Base-by-base conservation (phyloP, 768 basidiomycete species). In the Phylloporus sp. region DNA sequence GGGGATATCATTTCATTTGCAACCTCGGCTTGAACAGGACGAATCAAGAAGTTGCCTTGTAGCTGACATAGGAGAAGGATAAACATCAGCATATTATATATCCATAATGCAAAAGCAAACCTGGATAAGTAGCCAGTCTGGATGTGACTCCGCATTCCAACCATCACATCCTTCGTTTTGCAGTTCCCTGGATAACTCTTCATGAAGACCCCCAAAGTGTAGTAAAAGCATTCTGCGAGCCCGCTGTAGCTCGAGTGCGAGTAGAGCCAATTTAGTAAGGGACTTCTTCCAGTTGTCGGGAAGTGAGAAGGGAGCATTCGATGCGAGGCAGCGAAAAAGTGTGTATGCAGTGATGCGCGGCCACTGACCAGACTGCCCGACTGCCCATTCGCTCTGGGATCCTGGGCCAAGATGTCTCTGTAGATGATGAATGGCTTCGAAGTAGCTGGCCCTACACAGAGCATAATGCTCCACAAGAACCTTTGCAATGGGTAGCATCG, bases 1-100 rank as follows among this genome's bases (percentile, higher is more conserved):
- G 81, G 79, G 0, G 59, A 47, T 22, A 78, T 75, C 80, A 82
- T 81, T 44, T 79, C 72, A 4, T 57, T 46, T 1, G 79, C 76
- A 9, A 81, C 62, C 0, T 60, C 45, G 0, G 63, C 61, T 51
- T 82, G 80, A 15, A 80, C 56, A 0, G 68, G 66, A 5, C 80
- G 76, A 24, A 71, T 60, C 6, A 72, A 50, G 32, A 82, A 69
- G 45, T 79, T 66, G 7, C 70, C 61, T 49, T 80, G 76, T 1
- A 81, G 69, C 79, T 80, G 45, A 43, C 34, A 4, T 20, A 6
- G 12, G 12, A n/a, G 16, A 11, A 32, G 2, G 11, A 13, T 0
- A 2, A 12, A 18, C 3, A 6, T 45, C 27, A 47, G 31, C 15
- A 24, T 13, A 5, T 4, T 31, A 6, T 5, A 12, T 2, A 24